Evolutionary conservation across 2,329 filamentous ascomycete species (phyloP), one percentile per base, ranked within the genome.

Genomic region (Penicillium glabrum): DNA sequence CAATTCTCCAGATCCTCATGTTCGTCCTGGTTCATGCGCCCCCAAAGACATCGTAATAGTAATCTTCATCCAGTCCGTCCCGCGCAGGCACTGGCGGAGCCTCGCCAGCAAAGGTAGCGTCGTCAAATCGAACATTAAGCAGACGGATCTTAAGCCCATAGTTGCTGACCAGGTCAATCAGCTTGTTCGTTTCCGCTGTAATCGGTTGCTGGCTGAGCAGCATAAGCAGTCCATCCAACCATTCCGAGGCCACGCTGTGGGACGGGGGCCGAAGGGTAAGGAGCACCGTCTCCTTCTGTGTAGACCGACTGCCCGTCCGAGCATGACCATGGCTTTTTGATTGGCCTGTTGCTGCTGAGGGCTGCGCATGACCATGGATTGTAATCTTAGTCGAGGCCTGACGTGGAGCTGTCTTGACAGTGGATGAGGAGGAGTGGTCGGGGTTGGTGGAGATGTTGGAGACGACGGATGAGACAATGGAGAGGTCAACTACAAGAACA

Each of bases 151-250:
- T 96, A 61, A 98, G 79, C 5, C 95, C 93, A 71, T 96, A 98
- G 65, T 96, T 90, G 69, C 87, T 87, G 58, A 98, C 90, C 67
- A 97, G 79, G 54, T 88, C 86, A 53, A 97, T 88, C 60, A 98
- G 79, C 74, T 95, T 96, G 71, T 89, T 93, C 35, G 95, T 98
- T 77, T 98, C 93, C 3, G 92, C 86, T n/a, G 95, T 99, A 71
- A 99, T 97, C 21, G 95, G 95, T 57, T 93, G 86, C 75, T 99
- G 95, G 70, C 96, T 92, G 24, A 99, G 82, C 53, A 99, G 81
- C 92, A 99, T 96, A 55, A 98, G 82, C 62, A 99, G 78, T 1
- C 95, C 95, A 72, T 99, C 95, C 5, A 99, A 82, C 95, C 95
- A 99, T 76, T 99, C 95, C 0, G 92, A 96, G 10, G 95, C 95